phyloP scores from a whole-genome alignment of 2,329 filamentous ascomycete genomes.

The Xylaria sp. region DNA sequence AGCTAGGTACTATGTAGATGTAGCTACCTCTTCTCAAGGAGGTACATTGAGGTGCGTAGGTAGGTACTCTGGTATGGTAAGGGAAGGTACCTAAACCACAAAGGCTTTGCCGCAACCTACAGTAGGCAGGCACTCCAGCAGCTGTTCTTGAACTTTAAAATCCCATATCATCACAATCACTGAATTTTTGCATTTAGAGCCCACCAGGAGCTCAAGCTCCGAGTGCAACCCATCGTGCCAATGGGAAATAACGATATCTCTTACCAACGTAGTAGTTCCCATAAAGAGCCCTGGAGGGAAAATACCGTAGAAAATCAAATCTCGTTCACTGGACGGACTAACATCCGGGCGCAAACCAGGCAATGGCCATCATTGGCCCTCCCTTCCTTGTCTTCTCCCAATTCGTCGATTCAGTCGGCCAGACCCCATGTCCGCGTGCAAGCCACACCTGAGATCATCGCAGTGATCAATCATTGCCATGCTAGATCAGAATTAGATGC shows the following conservation, averaged over 20 bases:
- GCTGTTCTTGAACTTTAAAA: slow-evolving; percentile 3
- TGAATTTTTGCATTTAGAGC: not conserved
- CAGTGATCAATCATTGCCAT: too few relatives aligned
- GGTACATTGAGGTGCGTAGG: not conserved
- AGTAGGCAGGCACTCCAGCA: not conserved
- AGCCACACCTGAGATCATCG: slow-evolving; percentile 11
- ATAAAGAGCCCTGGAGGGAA: not conserved
- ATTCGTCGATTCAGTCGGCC: slow-evolving; percentile 20
- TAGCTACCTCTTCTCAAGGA: too few relatives aligned
- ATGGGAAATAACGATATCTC: not conserved
- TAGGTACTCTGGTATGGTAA: not conserved
- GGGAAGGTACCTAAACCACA: not conserved
- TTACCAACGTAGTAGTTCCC: not conserved
- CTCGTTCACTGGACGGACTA: not conserved
- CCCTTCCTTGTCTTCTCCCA: slow-evolving; percentile 29
- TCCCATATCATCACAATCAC: not conserved
- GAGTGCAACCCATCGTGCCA: not conserved
- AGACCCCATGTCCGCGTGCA: slow-evolving; percentile 5
- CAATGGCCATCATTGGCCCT: slow-evolving; percentile 23
- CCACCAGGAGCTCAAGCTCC: not conserved
- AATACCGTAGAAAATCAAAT: not conserved
- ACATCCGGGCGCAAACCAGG: not conserved
- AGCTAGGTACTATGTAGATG: not conserved
- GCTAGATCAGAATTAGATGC: not conserved
- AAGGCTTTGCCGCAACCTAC: not conserved